Conservation (phyloP, 257 asterid genomes). For the Striga asiatica region DNA sequence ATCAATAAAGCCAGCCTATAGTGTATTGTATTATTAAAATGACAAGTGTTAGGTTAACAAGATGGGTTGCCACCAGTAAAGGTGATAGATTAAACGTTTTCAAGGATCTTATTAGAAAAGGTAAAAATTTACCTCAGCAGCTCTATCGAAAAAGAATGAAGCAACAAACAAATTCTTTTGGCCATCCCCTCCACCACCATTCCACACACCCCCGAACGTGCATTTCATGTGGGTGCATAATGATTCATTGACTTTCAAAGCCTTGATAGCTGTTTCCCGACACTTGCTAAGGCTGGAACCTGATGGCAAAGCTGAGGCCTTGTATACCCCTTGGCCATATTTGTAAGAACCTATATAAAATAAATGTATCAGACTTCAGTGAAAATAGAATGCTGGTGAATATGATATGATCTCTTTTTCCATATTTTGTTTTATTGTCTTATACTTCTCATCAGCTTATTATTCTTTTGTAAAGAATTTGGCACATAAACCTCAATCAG, state of each 20-base stretch:
- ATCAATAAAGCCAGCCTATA: constrained; percentile 82
- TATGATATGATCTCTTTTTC: neutral
- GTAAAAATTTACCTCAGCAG: constrained; percentile 65
- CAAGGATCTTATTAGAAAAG: constrained; percentile 8
- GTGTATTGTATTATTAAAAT: neutral
- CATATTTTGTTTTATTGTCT: neutral
- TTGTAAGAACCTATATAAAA: constrained; percentile 54
- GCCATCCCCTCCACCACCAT: constrained; percentile 98
- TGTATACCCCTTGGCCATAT: constrained; percentile 52
- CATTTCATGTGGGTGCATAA: constrained; percentile 97
- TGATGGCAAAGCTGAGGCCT: constrained; percentile 49
- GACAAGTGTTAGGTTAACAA: neutral
- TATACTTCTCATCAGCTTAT: neutral
- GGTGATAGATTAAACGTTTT: neutral
- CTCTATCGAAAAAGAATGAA: constrained; percentile 92
- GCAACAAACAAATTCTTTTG: constrained; percentile 90
- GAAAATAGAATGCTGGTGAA: neutral
- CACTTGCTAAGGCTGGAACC: constrained; percentile 73
- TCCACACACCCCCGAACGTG: constrained; percentile 98
- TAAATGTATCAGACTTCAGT: constrained; percentile 3
- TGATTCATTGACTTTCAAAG: constrained; percentile 76
- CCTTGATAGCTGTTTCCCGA: constrained; percentile 54
- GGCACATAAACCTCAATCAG: neutral
- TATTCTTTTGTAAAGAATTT: neutral
- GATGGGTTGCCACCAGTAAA: neutral